A percentile compares a stretch with the other conserved stretches of the same genome.
Evolutionary conservation across 768 basidiomycete species (phyloP).

Genomic region (Coprinopsis strossmayeri): DNA sequence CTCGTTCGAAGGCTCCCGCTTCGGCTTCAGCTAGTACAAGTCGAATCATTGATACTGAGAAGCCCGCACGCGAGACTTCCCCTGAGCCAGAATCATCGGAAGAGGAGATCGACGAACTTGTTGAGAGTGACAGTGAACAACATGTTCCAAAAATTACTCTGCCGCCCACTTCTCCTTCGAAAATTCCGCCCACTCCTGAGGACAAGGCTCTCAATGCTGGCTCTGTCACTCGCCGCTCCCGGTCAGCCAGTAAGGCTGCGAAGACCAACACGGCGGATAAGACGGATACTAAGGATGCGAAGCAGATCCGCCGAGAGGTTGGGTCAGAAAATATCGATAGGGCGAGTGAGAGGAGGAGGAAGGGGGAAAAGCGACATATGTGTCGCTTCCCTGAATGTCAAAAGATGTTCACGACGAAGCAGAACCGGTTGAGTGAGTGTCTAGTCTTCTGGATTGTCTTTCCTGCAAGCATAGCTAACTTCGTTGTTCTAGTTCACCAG

Average conservation of each 20-base stretch:
- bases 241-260: neutral
- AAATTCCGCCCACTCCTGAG: too few relatives aligned
- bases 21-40: too few relatives aligned
- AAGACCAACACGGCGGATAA: neutral
- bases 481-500: conserved; percentile 1
- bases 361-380: conserved; percentile 4
- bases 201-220: too few relatives aligned
- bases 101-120: too few relatives aligned
- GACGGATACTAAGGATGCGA: neutral
- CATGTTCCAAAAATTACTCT: too few relatives aligned
- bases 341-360: conserved; percentile 9
- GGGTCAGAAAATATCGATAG: conserved; percentile 9
- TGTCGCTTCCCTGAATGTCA: conserved; percentile 4
- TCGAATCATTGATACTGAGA: too few relatives aligned
- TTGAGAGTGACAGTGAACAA: too few relatives aligned
- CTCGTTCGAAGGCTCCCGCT: too few relatives aligned
- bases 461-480: neutral
- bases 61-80: too few relatives aligned
- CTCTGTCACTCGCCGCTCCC: too few relatives aligned
- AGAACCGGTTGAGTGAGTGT: conserved; percentile 6
- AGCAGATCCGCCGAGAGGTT: neutral
- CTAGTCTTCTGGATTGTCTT: neutral
- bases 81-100: too few relatives aligned
- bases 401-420: conserved; percentile 8
- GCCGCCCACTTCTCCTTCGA: too few relatives aligned